Base-by-base conservation (phyloP, 2,329 filamentous ascomycete species). In the Colletotrichum echinochloae region DNA sequence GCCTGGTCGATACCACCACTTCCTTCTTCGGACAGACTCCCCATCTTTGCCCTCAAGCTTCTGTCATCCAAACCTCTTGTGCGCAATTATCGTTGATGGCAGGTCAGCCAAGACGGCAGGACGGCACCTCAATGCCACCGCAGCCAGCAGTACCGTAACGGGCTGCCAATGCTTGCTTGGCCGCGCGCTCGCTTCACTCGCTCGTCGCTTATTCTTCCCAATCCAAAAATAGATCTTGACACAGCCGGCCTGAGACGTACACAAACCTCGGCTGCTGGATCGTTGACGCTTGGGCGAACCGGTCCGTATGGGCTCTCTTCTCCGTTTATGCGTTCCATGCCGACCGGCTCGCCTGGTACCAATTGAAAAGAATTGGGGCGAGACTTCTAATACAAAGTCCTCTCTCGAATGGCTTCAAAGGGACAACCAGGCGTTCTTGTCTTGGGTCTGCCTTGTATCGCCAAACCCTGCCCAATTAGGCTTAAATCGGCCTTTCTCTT, bases 201-300 rank as follows among this genome's bases (percentile, higher is more conserved):
- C 37, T 70, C 67, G 64, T 70, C 41, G 63, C 56, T 62, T 51
- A 33, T 67, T 55, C 39, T 52, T 30, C 3, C 48, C 46, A 20
- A 28, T 60, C 68, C 59, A 12, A 68, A 71, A 71, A 68, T 71
- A 71, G 65, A 46, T n/a, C 65, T 59, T 18, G 39, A 55, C 37
- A 59, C 46, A 39, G 64, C 18, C 59, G 65, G 59, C 66, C 64
- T 71, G 68, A 71, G 68, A 71, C 68, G 64, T 55, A 54, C 44
- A 41, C 52, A 57, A 71, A 63, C 46, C 46, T 71, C 67, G 35
- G 51, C 26, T 52, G 52, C 52, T 44, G 44, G 37, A 44, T 37
- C 35, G 26, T 35, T 49, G 59, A 59, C 57, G 54, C 64, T 63
- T 59, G 41, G 64, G 68, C 68, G 65, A 71, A 68, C 59, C 28